Evolutionary conservation across 1,139 yeast genomes (phyloP).

Genomic region (Scheffersomyces parashehatae): DNA sequence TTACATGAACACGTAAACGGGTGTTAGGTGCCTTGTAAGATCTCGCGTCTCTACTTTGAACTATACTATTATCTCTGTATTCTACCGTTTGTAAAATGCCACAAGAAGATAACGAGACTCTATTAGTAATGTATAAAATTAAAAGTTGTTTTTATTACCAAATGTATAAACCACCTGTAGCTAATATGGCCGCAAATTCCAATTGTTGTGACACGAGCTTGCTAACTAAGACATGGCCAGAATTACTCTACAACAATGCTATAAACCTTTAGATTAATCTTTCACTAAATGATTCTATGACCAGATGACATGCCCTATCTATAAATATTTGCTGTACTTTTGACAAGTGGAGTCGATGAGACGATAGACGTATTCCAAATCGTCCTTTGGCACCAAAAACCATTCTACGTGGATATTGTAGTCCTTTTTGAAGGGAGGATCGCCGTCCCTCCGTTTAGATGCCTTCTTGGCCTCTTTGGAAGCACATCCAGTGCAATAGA

Average conservation of each 20-base stretch:
- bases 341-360: slow-evolving; percentile 37
- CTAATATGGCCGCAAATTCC: too few species aligned
- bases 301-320: too few species aligned
- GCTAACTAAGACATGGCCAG: too few species aligned
- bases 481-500: slow-evolving; percentile 42
- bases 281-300: too few species aligned
- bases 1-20: slow-evolving; percentile 83
- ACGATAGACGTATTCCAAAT: slow-evolving; percentile 36
- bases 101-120: not conserved
- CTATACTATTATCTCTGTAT: not conserved
- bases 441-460: not conserved
- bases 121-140: slow-evolving; percentile 1
- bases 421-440: not conserved
- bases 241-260: too few species aligned
- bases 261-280: too few species aligned
- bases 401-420: slow-evolving; percentile 56
- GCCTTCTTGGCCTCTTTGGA: not conserved
- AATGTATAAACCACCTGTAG: too few species aligned
- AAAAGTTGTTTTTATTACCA: slow-evolving; percentile 4
- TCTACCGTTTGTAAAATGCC: slow-evolving; percentile 1
- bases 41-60: not conserved
- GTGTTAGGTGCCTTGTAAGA: slow-evolving; percentile 5
- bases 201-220: too few species aligned
- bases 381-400: slow-evolving; percentile 54
- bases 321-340: not conserved